Conservation (phyloP, 2,329 filamentous ascomycete species). For the Fusarium euwallaceae region DNA sequence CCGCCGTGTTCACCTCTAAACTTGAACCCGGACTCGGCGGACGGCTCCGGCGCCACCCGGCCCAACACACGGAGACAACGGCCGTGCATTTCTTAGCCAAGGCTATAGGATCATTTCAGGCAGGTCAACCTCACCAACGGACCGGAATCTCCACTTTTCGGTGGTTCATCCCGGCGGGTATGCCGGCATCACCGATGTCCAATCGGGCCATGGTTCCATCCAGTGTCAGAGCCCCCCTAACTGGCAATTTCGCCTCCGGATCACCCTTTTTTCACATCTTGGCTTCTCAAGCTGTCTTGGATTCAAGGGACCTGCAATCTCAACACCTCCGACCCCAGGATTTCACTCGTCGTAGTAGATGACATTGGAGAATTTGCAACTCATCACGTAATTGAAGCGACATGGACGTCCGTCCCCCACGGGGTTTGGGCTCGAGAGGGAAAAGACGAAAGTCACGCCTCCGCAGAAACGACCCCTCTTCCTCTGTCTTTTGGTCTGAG, state of each 20-base stretch:
- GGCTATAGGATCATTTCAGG: neutral
- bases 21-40: neutral
- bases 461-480: neutral
- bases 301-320: slow-evolving; percentile 26
- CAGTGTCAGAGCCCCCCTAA: neutral
- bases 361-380: neutral
- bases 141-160: slow-evolving; percentile 1
- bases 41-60: slow-evolving; percentile 2
- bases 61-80: neutral
- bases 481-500: neutral
- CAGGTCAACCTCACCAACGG: slow-evolving; percentile 18
- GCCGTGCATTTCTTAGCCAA: neutral
- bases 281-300: neutral
- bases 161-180: slow-evolving; percentile 29
- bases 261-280: neutral
- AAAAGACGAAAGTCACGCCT: neutral
- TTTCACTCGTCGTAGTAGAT: neutral
- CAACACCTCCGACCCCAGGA: neutral
- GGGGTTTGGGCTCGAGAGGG: slow-evolving; percentile 18
- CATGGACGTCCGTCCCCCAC: slow-evolving; percentile 26
- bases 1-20: neutral
- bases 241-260: slow-evolving; percentile 14
- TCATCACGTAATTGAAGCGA: slow-evolving; percentile 33
- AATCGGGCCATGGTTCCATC: slow-evolving; percentile 18
- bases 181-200: slow-evolving; percentile 31